Conservation (phyloP, 768 basidiomycete species). For the Leucogyrophana mollusca region DNA sequence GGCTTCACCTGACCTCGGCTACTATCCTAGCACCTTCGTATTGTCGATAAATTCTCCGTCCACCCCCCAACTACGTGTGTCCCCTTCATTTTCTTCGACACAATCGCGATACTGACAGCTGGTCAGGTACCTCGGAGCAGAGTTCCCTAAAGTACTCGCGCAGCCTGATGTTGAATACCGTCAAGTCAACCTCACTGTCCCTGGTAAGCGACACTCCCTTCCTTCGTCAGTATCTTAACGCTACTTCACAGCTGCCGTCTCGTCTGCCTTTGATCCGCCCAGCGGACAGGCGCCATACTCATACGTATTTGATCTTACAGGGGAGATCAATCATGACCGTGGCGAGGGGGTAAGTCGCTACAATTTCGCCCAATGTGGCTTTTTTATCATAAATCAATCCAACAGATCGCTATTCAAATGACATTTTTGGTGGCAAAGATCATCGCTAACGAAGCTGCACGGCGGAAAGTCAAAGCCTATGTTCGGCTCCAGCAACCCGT, state of each 20-base stretch:
- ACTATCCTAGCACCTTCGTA: conserved; percentile 54
- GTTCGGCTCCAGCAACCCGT: conserved; percentile 76
- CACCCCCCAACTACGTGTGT: conserved; percentile 71
- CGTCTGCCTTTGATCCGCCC: conserved; percentile 68
- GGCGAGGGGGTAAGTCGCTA: conserved; percentile 60
- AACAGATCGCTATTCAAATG: conserved; percentile 73
- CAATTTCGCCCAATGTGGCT: neutral
- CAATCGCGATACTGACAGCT: conserved; percentile 2
- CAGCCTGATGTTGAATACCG: conserved; percentile 75
- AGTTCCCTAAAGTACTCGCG: conserved; percentile 68
- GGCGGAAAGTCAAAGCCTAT: conserved; percentile 75
- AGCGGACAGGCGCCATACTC: conserved; percentile 68
- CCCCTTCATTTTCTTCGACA: conserved; percentile 18
- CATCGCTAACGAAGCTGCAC: conserved; percentile 77
- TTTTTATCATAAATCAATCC: conserved; percentile 6
- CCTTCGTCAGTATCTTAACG: conserved; percentile 10
- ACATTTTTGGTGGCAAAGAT: conserved; percentile 69
- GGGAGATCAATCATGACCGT: conserved; percentile 74
- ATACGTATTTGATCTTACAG: conserved; percentile 84
- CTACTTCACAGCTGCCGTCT: conserved; percentile 54
- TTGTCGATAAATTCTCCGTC: conserved; percentile 76
- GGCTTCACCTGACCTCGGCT: conserved; percentile 6
- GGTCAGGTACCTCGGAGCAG: conserved; percentile 70
- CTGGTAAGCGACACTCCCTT: conserved; percentile 43
- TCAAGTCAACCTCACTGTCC: conserved; percentile 77